These are phyloP conservation scores for Suillus occidentalis DNA, from an alignment of 768 basidiomycete genomes.

Conservation along the genomic window DNA sequence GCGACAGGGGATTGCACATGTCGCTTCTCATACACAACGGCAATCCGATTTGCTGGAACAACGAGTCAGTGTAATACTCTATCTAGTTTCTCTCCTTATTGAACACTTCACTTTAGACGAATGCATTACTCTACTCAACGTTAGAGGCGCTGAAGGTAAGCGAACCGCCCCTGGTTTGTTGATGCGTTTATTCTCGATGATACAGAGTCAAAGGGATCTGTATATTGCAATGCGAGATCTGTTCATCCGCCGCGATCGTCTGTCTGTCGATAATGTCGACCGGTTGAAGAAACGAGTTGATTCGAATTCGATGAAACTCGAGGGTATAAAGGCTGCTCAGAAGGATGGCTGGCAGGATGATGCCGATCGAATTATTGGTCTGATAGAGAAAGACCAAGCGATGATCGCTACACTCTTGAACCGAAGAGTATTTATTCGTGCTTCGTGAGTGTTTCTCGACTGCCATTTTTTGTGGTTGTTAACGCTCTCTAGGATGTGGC, in stretches of 20 bases:
- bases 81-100: conserved; percentile 5
- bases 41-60: conserved; percentile 75
- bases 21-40: conserved; percentile 65
- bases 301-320: conserved; percentile 69
- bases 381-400: conserved; percentile 85
- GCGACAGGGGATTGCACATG: conserved; percentile 63
- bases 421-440: conserved; percentile 83
- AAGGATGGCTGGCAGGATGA: conserved; percentile 89
- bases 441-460: conserved; percentile 54
- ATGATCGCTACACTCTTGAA: conserved; percentile 73
- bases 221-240: conserved; percentile 87
- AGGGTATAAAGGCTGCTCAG: conserved; percentile 62
- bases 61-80: conserved; percentile 49
- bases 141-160: conserved; percentile 76
- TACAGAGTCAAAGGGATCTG: conserved; percentile 76
- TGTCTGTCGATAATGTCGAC: conserved; percentile 87
- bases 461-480: conserved; percentile 5
- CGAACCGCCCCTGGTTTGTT: conserved; percentile 15
- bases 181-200: conserved; percentile 5
- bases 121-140: conserved; percentile 61
- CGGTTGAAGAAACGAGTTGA: conserved; percentile 86
- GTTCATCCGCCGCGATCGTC: conserved; percentile 83
- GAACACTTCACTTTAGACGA: conserved; percentile 45
- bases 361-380: conserved; percentile 66
- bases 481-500: conserved; percentile 74